Evolutionary conservation across 345 rosid genomes (phyloP), one percentile per base, ranked within the genome.

Genomic region (Gossypium longicalyx): DNA sequence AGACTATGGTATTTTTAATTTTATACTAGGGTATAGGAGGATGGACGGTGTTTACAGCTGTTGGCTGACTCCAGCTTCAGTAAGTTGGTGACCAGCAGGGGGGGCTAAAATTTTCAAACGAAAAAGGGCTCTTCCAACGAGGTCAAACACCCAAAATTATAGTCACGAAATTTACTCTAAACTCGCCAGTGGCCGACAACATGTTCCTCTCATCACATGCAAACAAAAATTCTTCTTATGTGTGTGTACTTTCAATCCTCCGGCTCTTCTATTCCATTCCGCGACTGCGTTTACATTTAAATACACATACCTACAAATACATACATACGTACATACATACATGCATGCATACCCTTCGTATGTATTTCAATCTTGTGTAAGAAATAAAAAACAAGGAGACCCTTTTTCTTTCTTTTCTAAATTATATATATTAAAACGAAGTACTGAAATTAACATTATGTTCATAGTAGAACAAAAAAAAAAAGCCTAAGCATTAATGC

Each of bases 141-240:
- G 86, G 82, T 81, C 86, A 83, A 79, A 64, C 73, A 45, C 74
- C 57, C 66, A 29, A 65, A 74, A 22, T 44, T 53, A 22, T 52
- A 53, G 59, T 70, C 54, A 20, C 23, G 67, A 73, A 72, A 43
- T 34, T 15, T 64, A 49, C 38, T 29, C 59, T 12, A 45, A 19
- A 25, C 48, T 74, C 70, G 27, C 60, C 83, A 64, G 80, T 83
- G 90, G 88, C 88, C 87, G 88, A 87, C 88, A 82, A 45, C 70
- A 57, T 75, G 75, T 53, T 85, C 76, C 76, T 68, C 44, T 22
- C 57, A 71, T 60, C 88, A 85, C 88, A 85, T 77, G 83, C 80
- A 82, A 61, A 67, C 83, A 77, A 79, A 74, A 76, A 25, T 58
- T 25, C 67, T 29, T 16, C 27, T 38, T 6, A 34, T 34, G 41